Percentiles rank a stretch among this genome's conserved stretches.
Conservation (phyloP, 352 stramenopile genomes). For the Phytophthora palmivora region DNA sequence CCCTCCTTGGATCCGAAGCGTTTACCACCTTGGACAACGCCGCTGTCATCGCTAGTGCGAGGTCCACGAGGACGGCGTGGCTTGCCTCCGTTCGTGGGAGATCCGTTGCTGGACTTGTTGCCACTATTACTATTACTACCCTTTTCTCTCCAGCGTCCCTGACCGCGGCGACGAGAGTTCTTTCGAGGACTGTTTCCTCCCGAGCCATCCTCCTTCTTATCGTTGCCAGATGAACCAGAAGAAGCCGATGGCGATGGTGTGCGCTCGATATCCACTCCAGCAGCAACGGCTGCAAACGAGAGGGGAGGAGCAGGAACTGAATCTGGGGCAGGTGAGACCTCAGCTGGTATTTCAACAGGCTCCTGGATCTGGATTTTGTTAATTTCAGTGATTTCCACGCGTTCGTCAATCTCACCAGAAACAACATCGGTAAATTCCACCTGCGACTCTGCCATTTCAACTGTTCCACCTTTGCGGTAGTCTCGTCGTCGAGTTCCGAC, state of each 20-base stretch:
- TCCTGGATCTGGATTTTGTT: slow-evolving; percentile 20
- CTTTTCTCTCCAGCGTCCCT: slow-evolving; percentile 49
- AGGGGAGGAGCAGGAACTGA: slow-evolving; percentile 48
- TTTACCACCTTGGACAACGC: slow-evolving; percentile 24
- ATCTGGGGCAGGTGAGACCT: slow-evolving; percentile 13
- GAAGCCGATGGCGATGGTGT: slow-evolving; percentile 35
- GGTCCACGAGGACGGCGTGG: slow-evolving; percentile 41
- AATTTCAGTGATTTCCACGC: slow-evolving; percentile 19
- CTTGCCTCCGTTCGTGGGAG: slow-evolving; percentile 34
- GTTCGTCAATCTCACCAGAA: slow-evolving; percentile 19
- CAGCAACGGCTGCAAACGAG: slow-evolving; percentile 56
- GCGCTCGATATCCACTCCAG: slow-evolving; percentile 26
- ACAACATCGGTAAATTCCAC: slow-evolving; percentile 23
- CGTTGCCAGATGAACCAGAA: slow-evolving; percentile 24
- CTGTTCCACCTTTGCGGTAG: slow-evolving; percentile 2
- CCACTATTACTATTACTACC: slow-evolving; percentile 44
- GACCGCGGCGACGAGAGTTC: slow-evolving; percentile 47
- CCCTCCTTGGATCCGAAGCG: slow-evolving; percentile 44
- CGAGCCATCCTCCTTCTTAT: slow-evolving; percentile 29
- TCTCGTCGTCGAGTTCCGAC: slow-evolving; percentile 21
- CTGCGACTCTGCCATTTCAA: slow-evolving; percentile 7
- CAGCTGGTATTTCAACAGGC: slow-evolving; percentile 17
- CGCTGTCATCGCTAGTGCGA: slow-evolving; percentile 40
- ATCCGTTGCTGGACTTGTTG: slow-evolving; percentile 41
- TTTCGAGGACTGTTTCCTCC: slow-evolving; percentile 31